Evolutionary conservation across 495 filamentous ascomycete genomes (phyloP), one percentile per base, ranked within the genome.

Genomic region (Chaetomidium leptoderma): DNA sequence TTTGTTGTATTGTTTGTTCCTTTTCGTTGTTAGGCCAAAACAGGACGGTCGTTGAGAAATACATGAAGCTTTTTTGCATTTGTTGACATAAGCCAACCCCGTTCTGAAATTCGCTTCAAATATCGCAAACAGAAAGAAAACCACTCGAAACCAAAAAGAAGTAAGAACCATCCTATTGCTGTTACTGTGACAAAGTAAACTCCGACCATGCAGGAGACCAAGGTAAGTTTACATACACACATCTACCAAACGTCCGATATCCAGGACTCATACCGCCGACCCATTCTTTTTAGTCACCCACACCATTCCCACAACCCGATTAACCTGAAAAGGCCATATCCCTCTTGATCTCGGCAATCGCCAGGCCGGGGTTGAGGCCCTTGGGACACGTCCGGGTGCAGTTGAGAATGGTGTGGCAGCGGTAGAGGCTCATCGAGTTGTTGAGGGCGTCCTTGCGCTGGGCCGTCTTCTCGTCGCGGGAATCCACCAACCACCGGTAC

Each of bases 381-480:
- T 98, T 98, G 67, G 93, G 93, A 74, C 93, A 98, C 55, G 92
- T 95, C 72, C 87, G 80, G 61, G 89, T 87, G 84, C 93, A 98
- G 80, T 98, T 98, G 65, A 98, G 82, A 72, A 98, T 98, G 56
- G 93, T 98, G 82, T 98, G 93, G 82, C 93, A 98, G 65, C 93
- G 82, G 81, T 97, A 98, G 69, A 98, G 68, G 76, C 88, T 92
- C 93, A 98, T 98, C 72, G 87, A 91, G 79, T 98, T 98, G 77
- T 98, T 91, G 65, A 98, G 78, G 59, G 86, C 86, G 54, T 85
- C 86, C 84, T 92, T 92, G 68, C 93, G 83, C 82, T 95, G 84
- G 61, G 81, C 83, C 69, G 79, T 92, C 69, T 79, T 81, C 84
- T 97, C 88, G 72, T 98, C 93, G 66, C 93, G 84, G 10, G 86